Conservation (phyloP, 345 rosid species). For the Populus tremula region DNA sequence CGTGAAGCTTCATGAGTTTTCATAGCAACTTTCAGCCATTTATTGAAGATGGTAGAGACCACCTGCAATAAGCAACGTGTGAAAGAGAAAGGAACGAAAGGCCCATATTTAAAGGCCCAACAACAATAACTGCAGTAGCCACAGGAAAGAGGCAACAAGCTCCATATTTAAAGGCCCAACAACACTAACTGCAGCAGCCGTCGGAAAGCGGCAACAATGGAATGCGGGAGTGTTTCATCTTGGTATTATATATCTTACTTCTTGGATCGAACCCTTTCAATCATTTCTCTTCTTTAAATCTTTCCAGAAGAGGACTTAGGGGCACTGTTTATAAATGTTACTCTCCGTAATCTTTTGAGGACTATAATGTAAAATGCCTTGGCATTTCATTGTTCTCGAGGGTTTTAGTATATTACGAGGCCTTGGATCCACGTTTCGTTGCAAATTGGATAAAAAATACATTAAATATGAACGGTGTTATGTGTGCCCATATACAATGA, state of each 20-base stretch:
- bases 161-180: no score
- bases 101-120: neutral
- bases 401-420: no score
- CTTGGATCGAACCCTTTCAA: slow-evolving; percentile 26
- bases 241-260: neutral
- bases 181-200: no score
- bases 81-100: neutral
- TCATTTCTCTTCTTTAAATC: slow-evolving; percentile 37
- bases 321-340: neutral
- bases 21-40: neutral
- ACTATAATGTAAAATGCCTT: no score
- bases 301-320: slow-evolving; percentile 43
- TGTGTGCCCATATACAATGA: no score
- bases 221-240: neutral
- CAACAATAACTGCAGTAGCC: neutral
- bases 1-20: neutral
- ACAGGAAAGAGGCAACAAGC: neutral
- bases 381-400: no score
- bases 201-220: no score
- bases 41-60: neutral
- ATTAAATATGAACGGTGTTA: no score
- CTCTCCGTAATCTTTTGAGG: no score
- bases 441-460: no score
- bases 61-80: no score
- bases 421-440: no score